Evolutionary conservation across 495 filamentous ascomycete genomes (phyloP), one percentile per base, ranked within the genome.

Genomic region (Parmelia sp.): DNA sequence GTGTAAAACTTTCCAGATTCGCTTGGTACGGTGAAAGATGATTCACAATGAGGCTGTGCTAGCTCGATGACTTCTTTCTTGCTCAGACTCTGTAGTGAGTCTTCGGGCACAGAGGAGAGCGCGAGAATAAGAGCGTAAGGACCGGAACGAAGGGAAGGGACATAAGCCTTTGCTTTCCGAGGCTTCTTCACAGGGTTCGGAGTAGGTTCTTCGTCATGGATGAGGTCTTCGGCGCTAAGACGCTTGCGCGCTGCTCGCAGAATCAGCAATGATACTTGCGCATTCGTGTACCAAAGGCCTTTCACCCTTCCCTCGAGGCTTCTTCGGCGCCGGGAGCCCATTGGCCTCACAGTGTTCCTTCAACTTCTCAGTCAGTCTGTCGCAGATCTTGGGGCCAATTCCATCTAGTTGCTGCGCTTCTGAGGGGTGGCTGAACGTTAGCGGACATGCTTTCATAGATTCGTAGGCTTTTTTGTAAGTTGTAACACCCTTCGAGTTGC

Each of bases 381-480:
- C 81, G 70, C 85, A 90, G 12, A 92, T 74, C 65, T 85, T 90
- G 0, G 81, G 80, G 0, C 91, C 90, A 39, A 93, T 81, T 2
- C 89, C 89, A 56, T 86, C 84, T 25, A 94, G 76, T 67, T 89
- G 82, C 67, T 86, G 83, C 4, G 89, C 83, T 72, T 90, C 83
- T 4, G 87, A 86, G 6, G 90, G 90, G 69, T 94, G 90, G 3
- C 83, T 77, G 65, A 93, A 90, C 7, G 78, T 75, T 55, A 92
- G 73, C 0, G 90, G 90, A 65, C 90, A 94, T 31, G 83, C 82
- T 77, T 88, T 91, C 75, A 95, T 84, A 15, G 90, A 89, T 58
- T 90, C 83, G 69, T 91, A 91, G 1, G 90, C 90, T 62, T 87
- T 88, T 70, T 88, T 91, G 74, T 92, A 93, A 73, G 84, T 84